A percentile compares a stretch with the other conserved stretches of the same genome.
Evolutionary conservation across 768 basidiomycete genomes (phyloP).

Genomic region (Agaricus bisporus): DNA sequence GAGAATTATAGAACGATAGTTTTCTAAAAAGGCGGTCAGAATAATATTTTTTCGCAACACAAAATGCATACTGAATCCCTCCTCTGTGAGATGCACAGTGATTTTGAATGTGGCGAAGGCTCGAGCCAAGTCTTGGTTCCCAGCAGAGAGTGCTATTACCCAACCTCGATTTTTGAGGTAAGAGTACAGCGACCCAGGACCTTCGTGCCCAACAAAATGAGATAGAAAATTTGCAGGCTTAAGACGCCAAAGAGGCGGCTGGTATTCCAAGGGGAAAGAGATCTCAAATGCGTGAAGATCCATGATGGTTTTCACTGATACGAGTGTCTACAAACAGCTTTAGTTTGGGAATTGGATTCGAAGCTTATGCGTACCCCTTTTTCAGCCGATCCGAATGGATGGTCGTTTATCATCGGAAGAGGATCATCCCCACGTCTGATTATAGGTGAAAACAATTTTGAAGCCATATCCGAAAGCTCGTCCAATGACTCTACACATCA

Average conservation of each 20-base stretch:
- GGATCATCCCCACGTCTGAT: conserved; percentile 54
- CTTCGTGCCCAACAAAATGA: conserved; percentile 89
- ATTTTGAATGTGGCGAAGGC: conserved; percentile 89
- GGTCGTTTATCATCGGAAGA: conserved; percentile 60
- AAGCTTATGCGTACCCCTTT: conserved; percentile 49
- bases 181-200: conserved; percentile 84
- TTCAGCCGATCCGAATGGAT: conserved; percentile 69
- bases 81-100: conserved; percentile 72
- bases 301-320: conserved; percentile 87
- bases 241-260: conserved; percentile 67
- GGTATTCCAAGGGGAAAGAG: conserved; percentile 70
- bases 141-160: conserved; percentile 70
- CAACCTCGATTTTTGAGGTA: conserved; percentile 88
- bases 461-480: conserved; percentile 56
- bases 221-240: conserved; percentile 74
- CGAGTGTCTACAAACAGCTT: conserved; percentile 48
- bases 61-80: conserved; percentile 63
- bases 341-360: not conserved
- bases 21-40: conserved; percentile 36
- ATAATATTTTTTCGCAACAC: not conserved
- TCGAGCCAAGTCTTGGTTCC: conserved; percentile 63
- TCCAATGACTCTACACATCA: conserved; percentile 61
- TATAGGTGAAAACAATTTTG: conserved; percentile 67
- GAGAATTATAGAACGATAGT: conserved; percentile 67
- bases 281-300: conserved; percentile 79